phyloP scores from a whole-genome alignment of 148 eudicot species.

The Heliosperma pusillum region DNA sequence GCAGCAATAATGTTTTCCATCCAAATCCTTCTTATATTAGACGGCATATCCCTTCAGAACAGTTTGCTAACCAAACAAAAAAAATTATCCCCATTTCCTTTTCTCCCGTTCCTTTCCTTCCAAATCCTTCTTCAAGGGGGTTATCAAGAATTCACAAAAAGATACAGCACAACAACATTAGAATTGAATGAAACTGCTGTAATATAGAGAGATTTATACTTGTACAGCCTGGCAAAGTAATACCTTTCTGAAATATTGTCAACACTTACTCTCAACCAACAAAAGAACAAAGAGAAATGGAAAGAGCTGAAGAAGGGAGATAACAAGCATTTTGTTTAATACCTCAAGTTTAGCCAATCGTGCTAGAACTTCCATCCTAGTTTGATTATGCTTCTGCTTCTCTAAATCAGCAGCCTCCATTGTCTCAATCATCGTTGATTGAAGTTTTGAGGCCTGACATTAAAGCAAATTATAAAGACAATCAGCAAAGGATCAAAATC shows the following conservation, averaged over 20 bases:
- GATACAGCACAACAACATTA: not conserved
- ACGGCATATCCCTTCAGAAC: not conserved
- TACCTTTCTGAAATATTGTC: not conserved
- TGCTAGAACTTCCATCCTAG: slow-evolving; percentile 85
- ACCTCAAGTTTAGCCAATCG: slow-evolving; percentile 91
- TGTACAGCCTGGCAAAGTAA: not conserved
- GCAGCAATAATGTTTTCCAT: not conserved
- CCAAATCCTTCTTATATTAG: not conserved
- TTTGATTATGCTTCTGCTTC: slow-evolving; percentile 92
- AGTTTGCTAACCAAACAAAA: not conserved
- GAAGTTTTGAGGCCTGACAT: slow-evolving; percentile 80
- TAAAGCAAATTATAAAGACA: slow-evolving; percentile 4
- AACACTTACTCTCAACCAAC: not conserved
- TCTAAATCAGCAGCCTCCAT: slow-evolving; percentile 94
- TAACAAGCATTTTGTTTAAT: not conserved
- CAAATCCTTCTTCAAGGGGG: not conserved
- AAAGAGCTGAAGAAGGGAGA: slow-evolving; percentile 1
- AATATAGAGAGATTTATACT: not conserved
- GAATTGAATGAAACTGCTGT: not conserved
- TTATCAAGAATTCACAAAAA: not conserved
- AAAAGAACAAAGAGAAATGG: not conserved
- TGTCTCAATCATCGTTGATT: slow-evolving; percentile 77
- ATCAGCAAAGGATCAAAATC: not conserved
- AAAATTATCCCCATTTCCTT: not conserved
- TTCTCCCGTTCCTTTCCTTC: not conserved